These are phyloP conservation scores for Leptographium procerum DNA, from an alignment of 2,329 filamentous ascomycete species.

Conservation along the genomic window DNA sequence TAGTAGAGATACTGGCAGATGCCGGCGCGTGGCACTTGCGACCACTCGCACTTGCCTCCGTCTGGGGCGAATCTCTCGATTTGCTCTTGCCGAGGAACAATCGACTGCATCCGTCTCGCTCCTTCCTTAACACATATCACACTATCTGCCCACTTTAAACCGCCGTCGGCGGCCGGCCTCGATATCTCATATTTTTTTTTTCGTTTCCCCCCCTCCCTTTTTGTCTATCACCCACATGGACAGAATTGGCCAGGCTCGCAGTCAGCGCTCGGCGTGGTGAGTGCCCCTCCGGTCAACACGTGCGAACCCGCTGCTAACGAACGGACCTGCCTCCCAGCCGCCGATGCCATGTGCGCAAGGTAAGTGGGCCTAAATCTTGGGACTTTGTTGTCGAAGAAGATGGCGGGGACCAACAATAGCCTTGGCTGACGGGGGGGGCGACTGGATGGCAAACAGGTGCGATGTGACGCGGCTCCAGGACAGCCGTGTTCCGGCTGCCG, in stretches of 20 bases:
- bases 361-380: background rate
- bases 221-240: background rate
- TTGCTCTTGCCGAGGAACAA: too few relatives aligned
- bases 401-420: too few relatives aligned
- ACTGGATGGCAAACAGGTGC: slow-evolving; percentile 1
- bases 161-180: background rate
- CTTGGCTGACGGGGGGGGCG: background rate
- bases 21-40: background rate
- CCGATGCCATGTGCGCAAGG: slow-evolving; percentile 10
- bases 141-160: background rate
- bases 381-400: background rate
- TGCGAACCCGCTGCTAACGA: background rate
- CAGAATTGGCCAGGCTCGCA: background rate
- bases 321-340: background rate
- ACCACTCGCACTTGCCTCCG: too few relatives aligned
- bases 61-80: too few relatives aligned
- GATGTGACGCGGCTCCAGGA: slow-evolving; percentile 3
- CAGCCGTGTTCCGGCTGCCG: slow-evolving; percentile 7
- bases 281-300: background rate
- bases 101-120: background rate
- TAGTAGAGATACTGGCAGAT: background rate
- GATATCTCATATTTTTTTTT: too few relatives aligned
- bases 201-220: too few relatives aligned
- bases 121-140: background rate
- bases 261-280: background rate